Base-by-base conservation (phyloP, 257 asterid genomes). In the Penstemon newberryi region DNA sequence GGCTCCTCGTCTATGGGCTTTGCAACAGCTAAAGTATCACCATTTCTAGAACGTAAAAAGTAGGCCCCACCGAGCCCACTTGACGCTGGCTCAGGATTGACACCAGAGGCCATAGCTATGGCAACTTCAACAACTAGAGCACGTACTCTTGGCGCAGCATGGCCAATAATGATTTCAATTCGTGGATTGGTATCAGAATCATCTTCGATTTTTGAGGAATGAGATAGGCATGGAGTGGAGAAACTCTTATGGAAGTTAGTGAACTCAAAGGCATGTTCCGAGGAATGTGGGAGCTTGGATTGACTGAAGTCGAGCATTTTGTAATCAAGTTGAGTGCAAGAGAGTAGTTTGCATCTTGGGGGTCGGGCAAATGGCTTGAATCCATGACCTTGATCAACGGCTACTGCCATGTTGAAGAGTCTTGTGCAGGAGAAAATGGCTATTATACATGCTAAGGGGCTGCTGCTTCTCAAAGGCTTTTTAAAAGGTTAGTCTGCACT, bases 1-100 rank as follows among this genome's bases (percentile, higher is more conserved):
- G 98, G 98, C 58, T 93, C 98, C 88, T 93, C 98, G 40, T 93
- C 98, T 36, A 89, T 77, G 0, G 98, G 98, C 85, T 93, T 93
- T 4, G 95, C 96, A 39, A 93, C 97, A 6, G 96, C 96, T 33
- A 93, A 75, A 19, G 78, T 77, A 37, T 79, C 85, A 4, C 95
- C 96, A 58, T 75, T 84, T 56, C 72, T 81, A 4, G 90, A 72
- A 4, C 81, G 84, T 2, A 93, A 54, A 66, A 93, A 86, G 81
- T 93, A 93, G 53, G 96, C 97, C 7, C 98, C 98, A 3, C 98
- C 98, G 1, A 93, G 91, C 45, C 98, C 98, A 63, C 84, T 86
- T 37, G 96, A 82, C 4, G 87, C 74, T 5, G 96, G 93, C 88
- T 93, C 96, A 0, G 94, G 96, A 37, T 52, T 75, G 77, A 81